These are phyloP conservation scores for Lichtheimia ornata DNA, from an alignment of 371 early-diverging fungal species.

Conservation along the genomic window DNA sequence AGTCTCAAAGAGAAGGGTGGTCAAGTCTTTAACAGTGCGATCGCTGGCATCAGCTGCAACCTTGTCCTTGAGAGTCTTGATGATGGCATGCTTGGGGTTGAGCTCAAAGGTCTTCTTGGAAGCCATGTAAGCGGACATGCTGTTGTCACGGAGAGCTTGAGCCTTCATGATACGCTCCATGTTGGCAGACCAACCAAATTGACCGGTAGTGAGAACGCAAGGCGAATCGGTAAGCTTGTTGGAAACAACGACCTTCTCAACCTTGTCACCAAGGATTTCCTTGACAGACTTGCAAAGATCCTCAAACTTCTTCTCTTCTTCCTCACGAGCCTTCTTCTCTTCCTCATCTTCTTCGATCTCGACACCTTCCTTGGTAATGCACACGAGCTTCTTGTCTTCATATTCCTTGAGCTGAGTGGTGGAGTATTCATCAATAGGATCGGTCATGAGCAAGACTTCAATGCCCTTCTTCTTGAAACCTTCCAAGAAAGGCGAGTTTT, in stretches of 20 bases:
- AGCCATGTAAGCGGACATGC: slow-evolving; percentile 97
- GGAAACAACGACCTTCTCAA: slow-evolving; percentile 97
- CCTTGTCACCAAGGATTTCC: slow-evolving; percentile 94
- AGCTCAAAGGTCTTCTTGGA: slow-evolving; percentile 98
- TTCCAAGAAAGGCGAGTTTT: slow-evolving; percentile 98
- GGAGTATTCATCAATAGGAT: slow-evolving; percentile 96
- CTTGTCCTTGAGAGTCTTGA: slow-evolving; percentile 90
- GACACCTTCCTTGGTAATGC: slow-evolving; percentile 98
- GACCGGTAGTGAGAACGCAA: slow-evolving; percentile 96
- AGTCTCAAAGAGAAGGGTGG: slow-evolving; percentile 92
- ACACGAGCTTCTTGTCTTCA: slow-evolving; percentile 98
- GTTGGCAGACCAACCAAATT: slow-evolving; percentile 99
- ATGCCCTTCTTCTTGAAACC: slow-evolving; percentile 97
- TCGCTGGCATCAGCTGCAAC: slow-evolving; percentile 91
- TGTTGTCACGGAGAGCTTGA: slow-evolving; percentile 96
- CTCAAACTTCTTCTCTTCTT: slow-evolving; percentile 81
- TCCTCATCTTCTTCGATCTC: slow-evolving; percentile 98
- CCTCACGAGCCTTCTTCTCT: slow-evolving; percentile 90
- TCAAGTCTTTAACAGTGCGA: slow-evolving; percentile 96
- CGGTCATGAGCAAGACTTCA: slow-evolving; percentile 95
- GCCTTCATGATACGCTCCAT: slow-evolving; percentile 99
- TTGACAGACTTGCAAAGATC: slow-evolving; percentile 83
- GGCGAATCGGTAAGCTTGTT: slow-evolving; percentile 95
- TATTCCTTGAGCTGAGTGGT: slow-evolving; percentile 98
- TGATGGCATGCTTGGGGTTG: slow-evolving; percentile 94